Base-by-base conservation (phyloP, 192 early-diverging fungal species). In the Gigaspora rosea region DNA sequence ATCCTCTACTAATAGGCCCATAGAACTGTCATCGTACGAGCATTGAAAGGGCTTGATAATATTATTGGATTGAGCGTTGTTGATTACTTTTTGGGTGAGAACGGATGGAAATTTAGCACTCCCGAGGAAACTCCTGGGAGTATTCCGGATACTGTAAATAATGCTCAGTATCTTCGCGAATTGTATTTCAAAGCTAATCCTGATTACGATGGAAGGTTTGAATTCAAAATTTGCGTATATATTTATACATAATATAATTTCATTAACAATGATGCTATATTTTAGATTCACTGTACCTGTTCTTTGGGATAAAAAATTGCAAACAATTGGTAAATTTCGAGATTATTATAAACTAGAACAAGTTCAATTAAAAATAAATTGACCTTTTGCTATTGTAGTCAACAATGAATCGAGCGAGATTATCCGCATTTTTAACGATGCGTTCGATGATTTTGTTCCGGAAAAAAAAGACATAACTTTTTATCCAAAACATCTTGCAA, bases 351-450 rank as follows among this genome's bases (percentile, higher is more conserved):
- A 66, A 22, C 3, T 49, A 15, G 1, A 56, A 56, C 18, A 18
- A 0, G 18, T 56, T 56, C 4, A 56, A 6, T 41, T 7, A 41
- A 41, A 41, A 41, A 1, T 41, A 41, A 41, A 3, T 41, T 41
- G 41, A 41, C 41, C 66, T 58, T 49, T 77, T 49, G 47, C 33
- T 56, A 27, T 27, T 3, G 46, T 47, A 89, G 92, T 95, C 18
- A 99, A 95, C 91, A 99, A 99, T 84, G 97, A 99, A 85, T 91
- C 89, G 76, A 93, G 93, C 8, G 97, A 99, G 79, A 97, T 99
- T 63, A 98, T 99, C 67, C 89, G 95, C 32, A 96, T 97, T 84
- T 86, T 99, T 76, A 97, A 99, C 88, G 86, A 88, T 3, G 92
- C 86, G 2, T 99, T 99, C 71, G 92, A 98, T 78, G 89, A 90